Conservation (phyloP, 192 early-diverging fungal species). For the Pecoramyces ruminantium region DNA sequence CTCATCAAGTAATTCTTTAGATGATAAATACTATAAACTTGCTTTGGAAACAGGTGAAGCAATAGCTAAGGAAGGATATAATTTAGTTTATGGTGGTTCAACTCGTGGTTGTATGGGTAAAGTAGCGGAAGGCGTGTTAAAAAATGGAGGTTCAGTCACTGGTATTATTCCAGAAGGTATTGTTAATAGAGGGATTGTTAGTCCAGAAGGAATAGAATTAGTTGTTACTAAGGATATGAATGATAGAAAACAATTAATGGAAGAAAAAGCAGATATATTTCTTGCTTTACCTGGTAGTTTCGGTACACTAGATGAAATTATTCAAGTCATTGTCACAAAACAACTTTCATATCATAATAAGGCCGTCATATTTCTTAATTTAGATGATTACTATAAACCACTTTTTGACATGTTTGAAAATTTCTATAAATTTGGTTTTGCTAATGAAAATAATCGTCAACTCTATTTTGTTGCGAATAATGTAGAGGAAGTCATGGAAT, state of each 20-base stretch:
- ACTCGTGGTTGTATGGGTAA: background rate
- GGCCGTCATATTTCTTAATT: background rate
- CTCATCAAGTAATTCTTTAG: background rate
- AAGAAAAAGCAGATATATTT: background rate
- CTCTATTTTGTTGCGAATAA: background rate
- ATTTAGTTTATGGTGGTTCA: background rate
- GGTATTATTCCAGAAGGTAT: background rate
- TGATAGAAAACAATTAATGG: background rate
- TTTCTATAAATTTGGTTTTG: background rate
- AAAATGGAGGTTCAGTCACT: background rate
- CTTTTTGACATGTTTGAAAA: background rate
- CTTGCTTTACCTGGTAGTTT: background rate
- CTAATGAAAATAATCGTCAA: background rate
- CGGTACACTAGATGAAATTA: background rate
- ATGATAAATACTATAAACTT: background rate
- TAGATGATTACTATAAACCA: background rate
- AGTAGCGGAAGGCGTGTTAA: background rate
- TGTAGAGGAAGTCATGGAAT: background rate
- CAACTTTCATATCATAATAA: background rate
- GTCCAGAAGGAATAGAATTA: background rate
- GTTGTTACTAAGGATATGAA: background rate
- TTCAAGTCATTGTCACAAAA: background rate
- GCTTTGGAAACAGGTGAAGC: background rate
- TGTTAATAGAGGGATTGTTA: background rate
- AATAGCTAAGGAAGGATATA: background rate